Evolutionary conservation across 768 basidiomycete genomes (phyloP).

Genomic region (Mycena crocata): DNA sequence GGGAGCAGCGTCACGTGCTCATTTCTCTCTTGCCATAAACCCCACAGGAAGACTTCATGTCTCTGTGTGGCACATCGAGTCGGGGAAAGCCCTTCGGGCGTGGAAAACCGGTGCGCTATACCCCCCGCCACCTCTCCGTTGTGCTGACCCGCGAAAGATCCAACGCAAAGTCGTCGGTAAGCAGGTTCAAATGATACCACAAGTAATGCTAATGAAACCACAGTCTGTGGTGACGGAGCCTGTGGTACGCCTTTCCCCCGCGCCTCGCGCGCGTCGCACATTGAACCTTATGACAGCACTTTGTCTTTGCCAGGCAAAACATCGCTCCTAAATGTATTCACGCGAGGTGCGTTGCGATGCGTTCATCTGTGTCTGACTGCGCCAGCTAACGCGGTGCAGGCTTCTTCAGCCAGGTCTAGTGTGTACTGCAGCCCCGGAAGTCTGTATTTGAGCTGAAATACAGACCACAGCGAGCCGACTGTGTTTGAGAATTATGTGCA

Average conservation of each 20-base stretch:
- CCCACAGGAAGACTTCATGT: too few relatives aligned
- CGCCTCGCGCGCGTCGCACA: constrained; percentile 30
- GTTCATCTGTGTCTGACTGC: background rate
- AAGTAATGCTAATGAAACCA: constrained; percentile 54
- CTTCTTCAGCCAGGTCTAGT: constrained; percentile 96
- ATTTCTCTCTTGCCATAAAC: too few relatives aligned
- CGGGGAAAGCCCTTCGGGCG: constrained; percentile 67
- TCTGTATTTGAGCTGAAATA: constrained; percentile 16
- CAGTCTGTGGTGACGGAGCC: constrained; percentile 97
- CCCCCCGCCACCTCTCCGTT: background rate
- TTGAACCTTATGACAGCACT: constrained; percentile 37
- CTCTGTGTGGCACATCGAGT: constrained; percentile 67
- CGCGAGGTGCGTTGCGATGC: constrained; percentile 56
- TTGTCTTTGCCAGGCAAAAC: constrained; percentile 73
- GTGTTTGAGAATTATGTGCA: constrained; percentile 99
- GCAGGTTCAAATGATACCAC: background rate
- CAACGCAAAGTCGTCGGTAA: constrained; percentile 35
- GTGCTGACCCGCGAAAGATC: constrained; percentile 14
- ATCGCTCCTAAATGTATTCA: constrained; percentile 88
- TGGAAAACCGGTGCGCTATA: constrained; percentile 61
- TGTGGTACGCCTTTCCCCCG: constrained; percentile 69
- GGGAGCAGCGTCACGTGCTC: background rate
- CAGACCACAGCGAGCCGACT: constrained; percentile 77
- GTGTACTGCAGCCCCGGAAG: constrained; percentile 44
- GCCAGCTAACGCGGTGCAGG: constrained; percentile 42